These are phyloP conservation scores for Echinochloa phyllopogon DNA, from an alignment of 176 grass and related monocot genomes.

Conservation along the genomic window DNA sequence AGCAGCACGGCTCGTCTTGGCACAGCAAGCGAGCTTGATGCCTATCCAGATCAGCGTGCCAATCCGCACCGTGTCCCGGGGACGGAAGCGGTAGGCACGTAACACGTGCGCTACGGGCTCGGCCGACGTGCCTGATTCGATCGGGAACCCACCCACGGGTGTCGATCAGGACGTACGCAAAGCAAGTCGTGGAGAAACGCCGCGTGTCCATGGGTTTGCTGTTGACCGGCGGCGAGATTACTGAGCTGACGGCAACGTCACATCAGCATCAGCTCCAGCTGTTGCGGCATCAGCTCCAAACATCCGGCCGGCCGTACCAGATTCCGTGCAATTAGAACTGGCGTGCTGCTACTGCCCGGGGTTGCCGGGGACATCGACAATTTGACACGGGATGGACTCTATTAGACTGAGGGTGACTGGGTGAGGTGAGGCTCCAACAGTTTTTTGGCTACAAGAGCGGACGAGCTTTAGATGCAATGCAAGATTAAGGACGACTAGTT, in stretches of 20 bases:
- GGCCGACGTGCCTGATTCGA: not conserved
- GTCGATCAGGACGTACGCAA: not conserved
- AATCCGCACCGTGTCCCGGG: not conserved
- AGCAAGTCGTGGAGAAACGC: not conserved
- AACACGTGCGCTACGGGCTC: not conserved
- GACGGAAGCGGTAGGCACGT: not conserved
- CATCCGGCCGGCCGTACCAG: too few relatives aligned
- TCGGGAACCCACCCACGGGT: not conserved
- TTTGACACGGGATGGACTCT: too few relatives aligned
- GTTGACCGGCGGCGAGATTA: not conserved
- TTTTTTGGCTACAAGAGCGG: too few relatives aligned
- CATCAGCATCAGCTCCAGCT: not conserved
- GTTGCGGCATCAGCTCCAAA: too few relatives aligned
- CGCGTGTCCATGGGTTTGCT: not conserved
- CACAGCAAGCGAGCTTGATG: not conserved
- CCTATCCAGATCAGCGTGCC: not conserved
- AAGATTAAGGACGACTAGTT: too few relatives aligned
- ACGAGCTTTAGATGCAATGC: too few relatives aligned
- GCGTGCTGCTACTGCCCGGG: too few relatives aligned
- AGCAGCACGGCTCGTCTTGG: not conserved
- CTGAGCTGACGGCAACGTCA: not conserved
- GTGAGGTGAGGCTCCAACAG: too few relatives aligned
- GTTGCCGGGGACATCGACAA: too few relatives aligned
- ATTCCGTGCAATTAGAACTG: too few relatives aligned
- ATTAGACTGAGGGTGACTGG: too few relatives aligned